phyloP scores from a whole-genome alignment of 2,329 filamentous ascomycete species.

The Allantophomopsis lycopodina region DNA sequence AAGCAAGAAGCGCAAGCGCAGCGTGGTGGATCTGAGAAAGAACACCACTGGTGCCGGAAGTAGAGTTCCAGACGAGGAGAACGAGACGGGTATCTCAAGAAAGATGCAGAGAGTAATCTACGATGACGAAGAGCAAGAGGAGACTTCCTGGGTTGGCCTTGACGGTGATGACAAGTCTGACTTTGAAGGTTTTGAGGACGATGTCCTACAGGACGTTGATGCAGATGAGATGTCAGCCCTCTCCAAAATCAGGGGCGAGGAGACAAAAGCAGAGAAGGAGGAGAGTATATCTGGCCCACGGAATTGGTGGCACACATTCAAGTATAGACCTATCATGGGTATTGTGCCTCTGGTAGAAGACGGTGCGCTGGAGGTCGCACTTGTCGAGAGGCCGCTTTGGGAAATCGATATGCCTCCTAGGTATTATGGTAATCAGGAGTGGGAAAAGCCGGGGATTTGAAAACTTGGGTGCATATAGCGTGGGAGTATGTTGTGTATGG shows the following conservation, averaged over 20 bases:
- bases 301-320: conserved; percentile 64
- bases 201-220: conserved; percentile 9
- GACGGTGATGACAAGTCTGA: conserved; percentile 22
- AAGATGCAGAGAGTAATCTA: conserved; percentile 22
- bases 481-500: background rate
- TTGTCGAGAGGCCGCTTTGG: conserved; percentile 79
- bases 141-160: conserved; percentile 5
- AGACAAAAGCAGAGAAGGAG: conserved; percentile 17
- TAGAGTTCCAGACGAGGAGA: conserved; percentile 23
- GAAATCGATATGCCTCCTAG: conserved; percentile 65
- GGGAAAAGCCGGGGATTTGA: conserved; percentile 19
- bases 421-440: conserved; percentile 47
- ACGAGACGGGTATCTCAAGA: conserved; percentile 21
- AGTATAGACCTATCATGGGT: conserved; percentile 88
- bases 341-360: conserved; percentile 31
- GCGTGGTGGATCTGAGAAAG: conserved; percentile 8
- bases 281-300: conserved; percentile 4
- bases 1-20: conserved; percentile 8
- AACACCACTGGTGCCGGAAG: conserved; percentile 41
- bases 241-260: conserved; percentile 4
- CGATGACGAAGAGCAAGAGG: conserved; percentile 24
- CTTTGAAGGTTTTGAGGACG: conserved; percentile 3
- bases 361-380: conserved; percentile 57
- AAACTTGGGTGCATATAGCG: too few relatives aligned
- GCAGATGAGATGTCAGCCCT: conserved; percentile 14